Evolutionary conservation across 2,329 filamentous ascomycete species (phyloP), one percentile per base, ranked within the genome.

Genomic region (Colletotrichum shisoi): DNA sequence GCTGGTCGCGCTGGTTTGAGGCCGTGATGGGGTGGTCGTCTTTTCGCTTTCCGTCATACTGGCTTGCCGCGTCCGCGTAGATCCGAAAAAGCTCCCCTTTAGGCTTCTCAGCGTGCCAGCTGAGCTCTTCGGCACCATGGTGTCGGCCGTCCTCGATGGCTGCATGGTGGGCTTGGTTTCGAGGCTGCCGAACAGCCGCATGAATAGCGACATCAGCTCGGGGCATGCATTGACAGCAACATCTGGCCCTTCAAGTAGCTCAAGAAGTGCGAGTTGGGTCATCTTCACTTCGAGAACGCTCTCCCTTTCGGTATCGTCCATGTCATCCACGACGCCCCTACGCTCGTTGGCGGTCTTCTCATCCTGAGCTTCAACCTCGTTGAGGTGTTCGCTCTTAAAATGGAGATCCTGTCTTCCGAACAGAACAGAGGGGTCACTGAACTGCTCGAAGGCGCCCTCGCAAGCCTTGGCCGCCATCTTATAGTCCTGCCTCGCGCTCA

Each of bases 241-340:
- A 65, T 92, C 89, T 0, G 93, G 88, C 1, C 93, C 93, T 75
- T 97, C 93, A 3, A 92, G 81, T 17, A 95, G 81, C 77, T 98
- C 94, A 3, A 95, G 79, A 21, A 99, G 84, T 4, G 91, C 86
- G 67, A 99, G 82, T 74, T 98, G 94, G 12, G 94, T 97, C 87
- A 98, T 96, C 77, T 96, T 96, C 69, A 97, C 89, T 77, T 98
- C 92, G n/a, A 99, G 79, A 48, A 99, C 89, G 56, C 87, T 87
- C 76, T 94, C 92, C 74, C 93, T 96, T 75, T 98, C 94, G 31
- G 88, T 87, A 65, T 89, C 87, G 69, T 93, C 90, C 88, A 97
- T 92, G 51, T 91, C 88, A 71, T 94, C 91, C 0, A 96, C 84
- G 53, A 92, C 75, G 3, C 89, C 87, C 70, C 73, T 76, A 31